Base-by-base conservation (phyloP, 768 basidiomycete genomes). In the Russula emetica region DNA sequence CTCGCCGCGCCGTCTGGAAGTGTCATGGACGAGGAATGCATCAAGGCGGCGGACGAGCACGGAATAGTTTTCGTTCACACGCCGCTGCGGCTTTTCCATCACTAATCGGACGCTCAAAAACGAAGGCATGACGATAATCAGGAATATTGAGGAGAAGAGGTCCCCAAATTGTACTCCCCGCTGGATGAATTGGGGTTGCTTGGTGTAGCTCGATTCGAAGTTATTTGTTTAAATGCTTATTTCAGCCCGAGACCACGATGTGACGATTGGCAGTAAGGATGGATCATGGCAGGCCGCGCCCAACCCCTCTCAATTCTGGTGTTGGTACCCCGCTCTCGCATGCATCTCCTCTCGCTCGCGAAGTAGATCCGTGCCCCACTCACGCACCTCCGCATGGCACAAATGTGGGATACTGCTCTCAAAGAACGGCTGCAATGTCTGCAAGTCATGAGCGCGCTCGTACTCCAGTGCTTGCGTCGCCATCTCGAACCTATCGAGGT, bases 21-120 rank as follows among this genome's bases (percentile, higher is more conserved):
- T 69, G 94, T 99, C 64, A 98, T 98, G 96, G 97, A 99, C 71
- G 85, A 76, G 51, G 96, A 95, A 74, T 96, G 97, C 71, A 87
- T 99, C 79, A 94, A 92, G 77, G 92, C 94, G 2, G 96, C 96
- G 13, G 88, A 99, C 75, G 97, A 98, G 77, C 87, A 91, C 70
- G 83, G 78, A 44, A 91, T 98, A 50, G 90, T 95, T 63, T 98
- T 97, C 76, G 87, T 86, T 53, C 94, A 97, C 74, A 97, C 94
- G 5, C 80, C 83, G 52, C 73, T 97, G 70, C 80, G 95, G 69
- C 78, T 98, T 67, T 97, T 98, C 86, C 93, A 96, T 70, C 92
- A 93, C 73, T 94, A 71, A 78, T 38, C 18, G 18, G 38, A 34
- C 20, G n/a, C 47, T 11, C n/a, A 55, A 32, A 42, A 36, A 30